phyloP scores from a whole-genome alignment of 768 basidiomycete genomes.

The Mycena haematopus region DNA sequence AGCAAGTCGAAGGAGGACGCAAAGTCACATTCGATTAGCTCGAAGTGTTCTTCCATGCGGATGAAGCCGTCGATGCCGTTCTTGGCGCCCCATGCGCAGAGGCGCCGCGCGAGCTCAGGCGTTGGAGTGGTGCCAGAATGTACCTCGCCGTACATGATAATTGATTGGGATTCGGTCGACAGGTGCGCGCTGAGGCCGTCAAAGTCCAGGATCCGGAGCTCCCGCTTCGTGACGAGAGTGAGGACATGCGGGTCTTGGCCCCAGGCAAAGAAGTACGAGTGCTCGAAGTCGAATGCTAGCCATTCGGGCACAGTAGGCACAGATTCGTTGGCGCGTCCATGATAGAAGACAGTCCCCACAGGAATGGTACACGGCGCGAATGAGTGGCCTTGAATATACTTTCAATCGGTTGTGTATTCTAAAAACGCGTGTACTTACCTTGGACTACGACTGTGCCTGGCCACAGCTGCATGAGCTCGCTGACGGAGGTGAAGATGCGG shows the following conservation, averaged over 20 bases:
- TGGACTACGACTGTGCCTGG: slow-evolving; percentile 5
- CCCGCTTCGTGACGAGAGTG: slow-evolving; percentile 6
- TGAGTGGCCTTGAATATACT: not conserved
- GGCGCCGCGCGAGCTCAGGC: not conserved
- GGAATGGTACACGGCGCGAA: not conserved
- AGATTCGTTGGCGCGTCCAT: not conserved
- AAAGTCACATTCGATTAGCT: slow-evolving; percentile 21
- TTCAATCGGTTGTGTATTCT: not conserved
- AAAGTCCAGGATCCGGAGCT: slow-evolving; percentile 11
- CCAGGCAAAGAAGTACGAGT: slow-evolving; percentile 16
- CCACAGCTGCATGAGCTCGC: slow-evolving; percentile 23
- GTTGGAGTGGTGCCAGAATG: not conserved
- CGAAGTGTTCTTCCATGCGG: slow-evolving; percentile 23
- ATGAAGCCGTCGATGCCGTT: slow-evolving; percentile 21
- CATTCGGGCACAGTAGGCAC: not conserved
- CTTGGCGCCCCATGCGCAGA: slow-evolving; percentile 10
- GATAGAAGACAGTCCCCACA: not conserved
- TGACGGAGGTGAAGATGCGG: slow-evolving; percentile 20
- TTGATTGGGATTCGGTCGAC: not conserved
- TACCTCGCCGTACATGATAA: slow-evolving; percentile 20
- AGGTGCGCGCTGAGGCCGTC: slow-evolving; percentile 19
- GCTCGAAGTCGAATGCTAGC: slow-evolving; percentile 4
- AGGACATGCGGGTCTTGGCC: slow-evolving; percentile 8
- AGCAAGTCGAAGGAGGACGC: slow-evolving; percentile 7
- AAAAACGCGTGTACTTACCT: not conserved